Conservation (phyloP, 192 early-diverging fungal genomes). For the Coemansia asiatica region DNA sequence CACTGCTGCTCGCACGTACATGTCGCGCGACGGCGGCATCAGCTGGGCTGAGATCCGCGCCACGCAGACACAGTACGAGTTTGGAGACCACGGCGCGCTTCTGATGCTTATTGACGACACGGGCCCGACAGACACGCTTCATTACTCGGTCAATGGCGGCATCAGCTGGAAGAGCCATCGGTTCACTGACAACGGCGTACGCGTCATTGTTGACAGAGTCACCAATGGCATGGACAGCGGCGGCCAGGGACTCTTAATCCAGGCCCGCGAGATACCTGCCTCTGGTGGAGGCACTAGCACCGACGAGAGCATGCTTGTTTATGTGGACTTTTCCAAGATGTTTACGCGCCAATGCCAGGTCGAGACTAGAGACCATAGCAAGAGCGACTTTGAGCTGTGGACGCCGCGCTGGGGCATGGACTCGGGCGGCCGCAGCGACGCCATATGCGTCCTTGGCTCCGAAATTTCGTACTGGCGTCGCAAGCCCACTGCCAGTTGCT, state of each 20-base stretch:
- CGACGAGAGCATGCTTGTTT: constrained; percentile 41
- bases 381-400: constrained; percentile 91
- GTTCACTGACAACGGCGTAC: constrained; percentile 55
- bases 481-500: constrained; percentile 67
- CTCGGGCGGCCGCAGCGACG: constrained; percentile 56
- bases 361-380: constrained; percentile 53
- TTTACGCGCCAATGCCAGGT: constrained; percentile 52
- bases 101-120: constrained; percentile 75
- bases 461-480: constrained; percentile 73
- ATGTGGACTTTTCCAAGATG: constrained; percentile 63
- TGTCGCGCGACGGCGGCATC: constrained; percentile 83
- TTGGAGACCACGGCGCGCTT: constrained; percentile 90
- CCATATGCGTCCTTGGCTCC: constrained; percentile 62
- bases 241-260: constrained; percentile 72
- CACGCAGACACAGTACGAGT: constrained; percentile 71
- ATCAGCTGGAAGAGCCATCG: constrained; percentile 64
- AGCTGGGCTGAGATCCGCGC: constrained; percentile 76
- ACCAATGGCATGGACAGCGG: constrained; percentile 65
- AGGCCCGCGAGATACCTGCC: constrained; percentile 53
- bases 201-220: constrained; percentile 63
- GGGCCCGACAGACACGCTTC: constrained; percentile 62
- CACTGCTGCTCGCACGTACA: constrained; percentile 67
- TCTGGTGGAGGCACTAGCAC: constrained; percentile 17
- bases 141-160: constrained; percentile 83
- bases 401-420: constrained; percentile 47